A percentile compares a stretch with the other conserved stretches of the same genome.
Evolutionary conservation across 139 green algal genomes (phyloP).

Genomic region (Zygnema circumcarinatum): DNA sequence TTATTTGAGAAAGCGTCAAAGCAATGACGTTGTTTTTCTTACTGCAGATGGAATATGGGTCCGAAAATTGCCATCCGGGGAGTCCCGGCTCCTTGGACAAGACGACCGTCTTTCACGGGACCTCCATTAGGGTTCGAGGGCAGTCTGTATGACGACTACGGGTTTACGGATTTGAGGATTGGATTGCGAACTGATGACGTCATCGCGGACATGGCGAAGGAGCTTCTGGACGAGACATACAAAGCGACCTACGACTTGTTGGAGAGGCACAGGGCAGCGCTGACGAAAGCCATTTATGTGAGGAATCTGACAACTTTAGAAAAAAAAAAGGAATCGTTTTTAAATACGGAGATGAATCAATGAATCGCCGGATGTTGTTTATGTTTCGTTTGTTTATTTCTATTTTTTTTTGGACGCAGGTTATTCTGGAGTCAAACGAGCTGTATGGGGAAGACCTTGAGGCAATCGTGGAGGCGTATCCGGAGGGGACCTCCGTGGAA

Average conservation of each 20-base stretch:
- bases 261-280: neutral
- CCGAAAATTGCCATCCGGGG: neutral
- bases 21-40: no score
- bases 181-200: neutral
- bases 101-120: neutral
- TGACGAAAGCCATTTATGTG: slow-evolving; percentile 33
- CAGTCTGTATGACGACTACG: slow-evolving; percentile 40
- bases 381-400: neutral
- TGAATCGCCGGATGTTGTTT: neutral
- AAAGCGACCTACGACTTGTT: slow-evolving; percentile 34
- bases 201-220: neutral
- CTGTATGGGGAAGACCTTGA: neutral
- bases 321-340: no score
- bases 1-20: no score
- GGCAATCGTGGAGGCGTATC: neutral
- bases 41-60: slow-evolving; percentile 37
- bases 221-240: slow-evolving; percentile 32
- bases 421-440: neutral
- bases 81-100: slow-evolving; percentile 8
- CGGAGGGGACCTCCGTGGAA: neutral
- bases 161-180: slow-evolving; percentile 1
- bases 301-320: no score
- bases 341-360: no score
- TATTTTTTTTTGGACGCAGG: neutral
- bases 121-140: slow-evolving; percentile 35